Conservation (phyloP, 768 basidiomycete genomes). For the Phallus indusiatus region DNA sequence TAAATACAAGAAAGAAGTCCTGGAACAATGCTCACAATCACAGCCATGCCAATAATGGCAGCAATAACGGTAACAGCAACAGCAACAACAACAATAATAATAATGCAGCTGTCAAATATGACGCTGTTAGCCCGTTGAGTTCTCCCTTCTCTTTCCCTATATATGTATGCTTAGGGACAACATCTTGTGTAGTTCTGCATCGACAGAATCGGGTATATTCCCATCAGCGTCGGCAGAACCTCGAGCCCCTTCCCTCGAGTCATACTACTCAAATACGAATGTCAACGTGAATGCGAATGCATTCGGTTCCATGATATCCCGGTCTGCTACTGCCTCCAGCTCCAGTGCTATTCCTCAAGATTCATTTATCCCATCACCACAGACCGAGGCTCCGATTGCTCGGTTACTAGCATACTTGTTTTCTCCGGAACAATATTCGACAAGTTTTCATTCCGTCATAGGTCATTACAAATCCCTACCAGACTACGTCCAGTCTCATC, state of each 20-base stretch:
- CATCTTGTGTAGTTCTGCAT: background rate
- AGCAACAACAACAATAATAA: slow-evolving; percentile 17
- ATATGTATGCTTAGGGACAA: background rate
- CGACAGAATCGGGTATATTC: no score
- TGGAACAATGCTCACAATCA: slow-evolving; percentile 27
- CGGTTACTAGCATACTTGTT: slow-evolving; percentile 67
- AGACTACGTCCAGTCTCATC: slow-evolving; percentile 23
- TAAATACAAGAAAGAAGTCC: slow-evolving; percentile 49
- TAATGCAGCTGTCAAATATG: slow-evolving; percentile 16
- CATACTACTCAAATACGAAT: background rate
- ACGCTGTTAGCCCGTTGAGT: background rate
- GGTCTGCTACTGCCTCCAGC: background rate
- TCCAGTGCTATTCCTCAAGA: background rate
- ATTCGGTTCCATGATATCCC: slow-evolving; percentile 1
- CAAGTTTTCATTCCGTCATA: background rate
- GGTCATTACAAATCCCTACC: slow-evolving; percentile 9
- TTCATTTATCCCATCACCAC: background rate
- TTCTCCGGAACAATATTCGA: slow-evolving; percentile 23
- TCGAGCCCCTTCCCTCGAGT: background rate
- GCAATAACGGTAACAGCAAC: slow-evolving; percentile 26
- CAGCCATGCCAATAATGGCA: slow-evolving; percentile 14
- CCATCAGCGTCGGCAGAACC: background rate
- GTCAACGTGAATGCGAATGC: background rate
- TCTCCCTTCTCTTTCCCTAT: slow-evolving; percentile 4
- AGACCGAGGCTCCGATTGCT: slow-evolving; percentile 47